Evolutionary conservation across 345 rosid species (phyloP).

Genomic region (Populus davidiana): DNA sequence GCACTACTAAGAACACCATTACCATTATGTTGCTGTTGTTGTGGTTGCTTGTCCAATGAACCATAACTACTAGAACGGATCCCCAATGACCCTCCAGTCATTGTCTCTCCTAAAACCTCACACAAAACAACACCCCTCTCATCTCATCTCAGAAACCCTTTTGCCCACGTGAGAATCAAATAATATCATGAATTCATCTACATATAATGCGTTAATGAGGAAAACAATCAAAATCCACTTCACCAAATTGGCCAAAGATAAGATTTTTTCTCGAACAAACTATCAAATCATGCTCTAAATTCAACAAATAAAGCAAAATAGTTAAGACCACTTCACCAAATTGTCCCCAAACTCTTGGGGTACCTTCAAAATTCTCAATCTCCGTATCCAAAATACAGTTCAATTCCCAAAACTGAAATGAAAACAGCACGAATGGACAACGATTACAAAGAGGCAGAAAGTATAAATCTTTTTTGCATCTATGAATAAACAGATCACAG

Average conservation of each 20-base stretch:
- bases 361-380: constrained; percentile 5
- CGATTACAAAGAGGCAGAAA: background rate
- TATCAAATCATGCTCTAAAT: background rate
- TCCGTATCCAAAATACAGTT: constrained; percentile 1
- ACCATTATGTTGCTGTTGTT: constrained; percentile 21
- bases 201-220: background rate
- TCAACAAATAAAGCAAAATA: background rate
- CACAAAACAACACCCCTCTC: constrained; percentile 13
- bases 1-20: constrained; percentile 12
- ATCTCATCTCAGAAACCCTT: constrained; percentile 17
- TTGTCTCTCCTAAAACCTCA: constrained; percentile 21
- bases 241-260: constrained; percentile 7
- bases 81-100: constrained; percentile 30
- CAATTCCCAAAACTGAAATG: background rate
- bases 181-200: background rate
- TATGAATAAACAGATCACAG: constrained; percentile 8
- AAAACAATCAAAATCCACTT: constrained; percentile 2
- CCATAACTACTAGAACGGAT: constrained; percentile 27
- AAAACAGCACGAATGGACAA: background rate
- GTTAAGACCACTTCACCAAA: constrained; percentile 11
- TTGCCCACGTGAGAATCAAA: background rate
- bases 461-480: background rate
- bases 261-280: background rate
- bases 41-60: constrained; percentile 26
- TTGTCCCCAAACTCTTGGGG: constrained; percentile 18